Evolutionary conservation across 768 basidiomycete species (phyloP), one percentile per base, ranked within the genome.

Genomic region (Dendrothele bispora): DNA sequence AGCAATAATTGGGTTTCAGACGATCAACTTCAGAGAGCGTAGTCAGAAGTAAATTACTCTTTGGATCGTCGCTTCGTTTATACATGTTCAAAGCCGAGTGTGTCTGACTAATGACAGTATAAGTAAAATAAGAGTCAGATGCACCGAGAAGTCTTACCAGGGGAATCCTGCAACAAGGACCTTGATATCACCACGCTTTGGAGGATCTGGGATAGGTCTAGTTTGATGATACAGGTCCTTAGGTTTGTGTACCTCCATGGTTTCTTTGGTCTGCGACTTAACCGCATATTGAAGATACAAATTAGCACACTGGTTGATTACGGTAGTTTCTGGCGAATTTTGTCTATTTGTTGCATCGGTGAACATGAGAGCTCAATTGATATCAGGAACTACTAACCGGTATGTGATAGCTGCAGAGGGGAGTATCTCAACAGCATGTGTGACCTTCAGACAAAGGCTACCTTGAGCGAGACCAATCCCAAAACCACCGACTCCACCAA

Each of bases 241-340:
- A 0, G 79, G 76, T 0, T 61, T 57, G 5, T 74, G 69, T 5
- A 69, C 54, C 2, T 64, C 20, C 4, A 12, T 34, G 7, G 32
- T 38, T 50, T 73, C 75, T 4, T 74, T 72, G 35, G 67, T 56
- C n/a, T 76, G 61, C 3, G 63, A 63, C 61, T 83, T 80, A 55
- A 88, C 70, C 1, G 78, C 75, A 50, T 83, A 78, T 1, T 71
- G 68, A 3, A 90, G 70, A 18, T 88, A 69, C 6, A 70, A 58
- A 52, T 91, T 92, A 2, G 79, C 77, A 50, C 87, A 89, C 47
- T 88, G 83, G 46, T 90, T 89, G 53, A 83, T 83, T 0, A 88
- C 77, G 2, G 65, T 64, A 2, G 77, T 72, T 2, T 70, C 54
- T 1, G 78, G 69, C 10, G 74, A 78, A 52, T 88, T 85, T 18